These are phyloP conservation scores for Neurospora tetraspora DNA, from an alignment of 495 filamentous ascomycete species.

Conservation along the genomic window DNA sequence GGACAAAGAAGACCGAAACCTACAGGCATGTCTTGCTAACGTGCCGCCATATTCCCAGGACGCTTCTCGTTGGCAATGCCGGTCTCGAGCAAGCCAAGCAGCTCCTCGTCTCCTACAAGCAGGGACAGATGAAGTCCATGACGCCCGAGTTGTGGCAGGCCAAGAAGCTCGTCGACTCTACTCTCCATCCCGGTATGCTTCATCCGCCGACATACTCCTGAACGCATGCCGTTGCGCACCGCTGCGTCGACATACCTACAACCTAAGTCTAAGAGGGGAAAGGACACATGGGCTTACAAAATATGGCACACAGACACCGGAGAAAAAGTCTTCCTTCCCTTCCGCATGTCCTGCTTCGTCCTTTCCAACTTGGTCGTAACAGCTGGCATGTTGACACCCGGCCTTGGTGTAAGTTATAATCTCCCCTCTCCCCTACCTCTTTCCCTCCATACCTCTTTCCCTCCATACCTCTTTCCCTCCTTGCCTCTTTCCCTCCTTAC, in stretches of 20 bases:
- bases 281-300: constrained; percentile 2
- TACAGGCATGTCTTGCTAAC: constrained; percentile 1
- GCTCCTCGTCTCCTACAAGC: constrained; percentile 71
- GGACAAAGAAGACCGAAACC: background rate
- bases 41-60: constrained; percentile 40
- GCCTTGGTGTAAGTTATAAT: constrained; percentile 46
- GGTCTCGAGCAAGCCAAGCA: constrained; percentile 77
- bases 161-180: constrained; percentile 95
- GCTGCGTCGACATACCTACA: background rate
- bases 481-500: background rate
- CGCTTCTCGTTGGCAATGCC: constrained; percentile 60
- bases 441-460: background rate
- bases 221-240: background rate
- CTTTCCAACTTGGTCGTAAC: constrained; percentile 91
- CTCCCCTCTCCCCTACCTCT: constrained; percentile 1
- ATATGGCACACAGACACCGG: constrained; percentile 62
- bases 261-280: background rate
- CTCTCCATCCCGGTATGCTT: constrained; percentile 81
- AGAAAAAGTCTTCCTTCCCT: constrained; percentile 82
- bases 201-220: constrained; percentile 16
- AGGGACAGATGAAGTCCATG: constrained; percentile 64
- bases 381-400: constrained; percentile 94
- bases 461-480: background rate
- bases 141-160: constrained; percentile 86
- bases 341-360: constrained; percentile 94